These are phyloP conservation scores for Penicillium paxilli DNA, from an alignment of 495 filamentous ascomycete species.

Conservation along the genomic window DNA sequence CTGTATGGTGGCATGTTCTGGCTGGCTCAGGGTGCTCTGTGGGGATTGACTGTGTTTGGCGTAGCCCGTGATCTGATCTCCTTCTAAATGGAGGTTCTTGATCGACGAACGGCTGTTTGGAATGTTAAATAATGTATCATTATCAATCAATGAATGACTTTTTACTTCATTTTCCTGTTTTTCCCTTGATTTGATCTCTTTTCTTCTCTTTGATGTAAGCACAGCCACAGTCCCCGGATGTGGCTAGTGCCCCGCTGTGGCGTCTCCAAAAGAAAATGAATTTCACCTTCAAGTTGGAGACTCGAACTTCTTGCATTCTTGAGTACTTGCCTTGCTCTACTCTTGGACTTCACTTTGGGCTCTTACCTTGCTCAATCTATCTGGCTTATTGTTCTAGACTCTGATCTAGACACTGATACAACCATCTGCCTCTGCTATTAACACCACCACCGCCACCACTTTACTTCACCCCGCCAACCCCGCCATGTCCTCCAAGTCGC, in stretches of 20 bases:
- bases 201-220: no score
- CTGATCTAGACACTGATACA: no score
- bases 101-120: no score
- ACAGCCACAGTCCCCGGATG: no score
- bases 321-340: neutral
- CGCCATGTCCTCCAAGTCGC: constrained; percentile 50
- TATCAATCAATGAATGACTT: no score
- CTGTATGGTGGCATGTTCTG: constrained; percentile 36
- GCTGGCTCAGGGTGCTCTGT: constrained; percentile 45
- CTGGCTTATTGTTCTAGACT: no score
- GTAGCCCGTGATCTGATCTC: constrained; percentile 36
- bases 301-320: neutral
- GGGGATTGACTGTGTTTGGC: constrained; percentile 46
- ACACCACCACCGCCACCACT: neutral
- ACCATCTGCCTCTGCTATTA: no score
- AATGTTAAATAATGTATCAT: neutral
- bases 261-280: constrained; percentile 27
- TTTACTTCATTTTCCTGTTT: no score
- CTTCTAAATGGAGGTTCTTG: constrained; percentile 5
- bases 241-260: constrained; percentile 22
- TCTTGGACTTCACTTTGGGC: neutral
- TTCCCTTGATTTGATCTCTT: no score
- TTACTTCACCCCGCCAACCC: constrained; percentile 18
- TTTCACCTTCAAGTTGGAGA: no score
- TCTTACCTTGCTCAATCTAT: neutral